These are phyloP conservation scores for Coemansia sp. DNA, from an alignment of 192 early-diverging fungal genomes.

Conservation along the genomic window DNA sequence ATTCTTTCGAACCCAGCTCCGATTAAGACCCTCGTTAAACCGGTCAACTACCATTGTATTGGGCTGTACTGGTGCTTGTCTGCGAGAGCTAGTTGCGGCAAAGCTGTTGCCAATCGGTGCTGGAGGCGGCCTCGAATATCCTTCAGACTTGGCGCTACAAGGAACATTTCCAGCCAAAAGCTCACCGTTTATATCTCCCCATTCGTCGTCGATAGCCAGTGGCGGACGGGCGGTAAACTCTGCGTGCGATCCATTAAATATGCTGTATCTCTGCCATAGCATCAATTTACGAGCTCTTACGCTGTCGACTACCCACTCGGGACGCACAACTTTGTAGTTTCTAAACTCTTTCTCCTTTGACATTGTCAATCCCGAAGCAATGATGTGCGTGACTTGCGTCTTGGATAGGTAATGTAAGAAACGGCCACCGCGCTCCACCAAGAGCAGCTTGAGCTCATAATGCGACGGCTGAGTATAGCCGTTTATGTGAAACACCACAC, in stretches of 20 bases:
- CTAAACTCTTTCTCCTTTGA: conserved; percentile 69
- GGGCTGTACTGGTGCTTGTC: not conserved
- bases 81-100: not conserved
- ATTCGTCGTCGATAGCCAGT: not conserved
- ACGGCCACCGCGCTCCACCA: conserved; percentile 61
- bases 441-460: conserved; percentile 55
- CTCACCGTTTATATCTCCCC: not conserved
- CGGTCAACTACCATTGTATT: conserved; percentile 24
- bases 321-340: conserved; percentile 67
- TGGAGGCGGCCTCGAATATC: conserved; percentile 1
- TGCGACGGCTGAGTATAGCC: conserved; percentile 70
- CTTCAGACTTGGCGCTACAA: not conserved
- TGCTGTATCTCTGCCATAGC: conserved; percentile 66
- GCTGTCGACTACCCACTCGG: conserved; percentile 80
- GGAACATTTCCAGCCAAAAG: not conserved
- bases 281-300: conserved; percentile 63
- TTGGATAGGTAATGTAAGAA: conserved; percentile 62
- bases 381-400: conserved; percentile 66
- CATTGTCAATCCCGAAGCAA: conserved; percentile 67
- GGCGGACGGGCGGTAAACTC: not conserved
- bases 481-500: conserved; percentile 63
- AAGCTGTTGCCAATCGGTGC: not conserved
- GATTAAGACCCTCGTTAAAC: conserved; percentile 43
- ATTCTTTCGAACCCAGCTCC: conserved; percentile 46
- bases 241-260: not conserved